Conservation (phyloP, 2,329 filamentous ascomycete genomes). For the Fusarium abutilonis region DNA sequence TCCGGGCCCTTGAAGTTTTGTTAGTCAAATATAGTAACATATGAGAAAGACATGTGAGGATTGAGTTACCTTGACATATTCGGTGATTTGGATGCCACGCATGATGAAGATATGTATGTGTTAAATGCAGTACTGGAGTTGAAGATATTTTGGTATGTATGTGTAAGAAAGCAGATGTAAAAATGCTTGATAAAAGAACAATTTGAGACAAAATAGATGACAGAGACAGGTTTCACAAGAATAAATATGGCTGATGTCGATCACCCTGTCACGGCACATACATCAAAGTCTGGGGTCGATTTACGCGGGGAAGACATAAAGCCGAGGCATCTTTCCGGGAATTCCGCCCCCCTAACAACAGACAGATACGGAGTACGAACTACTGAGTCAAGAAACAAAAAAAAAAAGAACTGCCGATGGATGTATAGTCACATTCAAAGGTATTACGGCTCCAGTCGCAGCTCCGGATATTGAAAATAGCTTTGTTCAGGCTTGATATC, state of each 20-base stretch:
- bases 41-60: background rate
- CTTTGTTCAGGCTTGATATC: conserved; percentile 39
- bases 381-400: background rate
- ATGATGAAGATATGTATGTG: conserved; percentile 58
- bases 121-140: background rate
- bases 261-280: background rate
- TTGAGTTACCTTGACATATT: conserved; percentile 75
- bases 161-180: background rate
- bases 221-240: conserved; percentile 1
- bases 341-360: conserved; percentile 14
- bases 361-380: background rate
- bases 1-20: conserved; percentile 70
- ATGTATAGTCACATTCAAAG: background rate
- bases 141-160: background rate
- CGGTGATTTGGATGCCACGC: conserved; percentile 77
- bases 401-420: background rate
- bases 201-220: too few relatives aligned
- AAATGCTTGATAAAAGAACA: background rate
- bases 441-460: conserved; percentile 6
- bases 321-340: conserved; percentile 44
- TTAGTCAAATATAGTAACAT: background rate
- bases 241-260: conserved; percentile 26
- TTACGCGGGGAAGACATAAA: conserved; percentile 39
- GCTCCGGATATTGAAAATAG: conserved; percentile 7
- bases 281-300: conserved; percentile 22